Percentiles rank a stretch among this genome's conserved stretches.
Conservation (phyloP, 306 rosid species). For the Aeschynomene evenia region DNA sequence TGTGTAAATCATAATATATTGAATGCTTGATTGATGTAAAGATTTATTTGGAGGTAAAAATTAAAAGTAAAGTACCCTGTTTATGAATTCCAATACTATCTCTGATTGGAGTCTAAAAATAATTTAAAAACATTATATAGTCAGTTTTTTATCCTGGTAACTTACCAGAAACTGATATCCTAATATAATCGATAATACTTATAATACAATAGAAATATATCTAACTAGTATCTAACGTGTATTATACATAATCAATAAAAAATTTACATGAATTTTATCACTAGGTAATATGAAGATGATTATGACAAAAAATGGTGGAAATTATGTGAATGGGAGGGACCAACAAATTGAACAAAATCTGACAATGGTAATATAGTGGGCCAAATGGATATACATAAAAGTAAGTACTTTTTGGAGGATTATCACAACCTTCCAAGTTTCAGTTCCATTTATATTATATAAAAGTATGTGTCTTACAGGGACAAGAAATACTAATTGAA, state of each 20-base stretch:
- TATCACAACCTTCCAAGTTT: conserved; percentile 37
- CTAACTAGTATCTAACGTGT: too few relatives aligned
- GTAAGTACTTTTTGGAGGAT: conserved; percentile 9
- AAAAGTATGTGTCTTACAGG: conserved; percentile 14
- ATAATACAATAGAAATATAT: too few relatives aligned
- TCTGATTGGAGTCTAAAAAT: too few relatives aligned
- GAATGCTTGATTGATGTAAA: background rate
- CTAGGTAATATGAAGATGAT: background rate
- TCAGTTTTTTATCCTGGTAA: too few relatives aligned
- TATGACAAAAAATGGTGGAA: background rate
- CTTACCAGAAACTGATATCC: too few relatives aligned
- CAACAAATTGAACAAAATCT: conserved; percentile 43
- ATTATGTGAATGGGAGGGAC: conserved; percentile 33
- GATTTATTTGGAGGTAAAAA: background rate
- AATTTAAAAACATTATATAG: too few relatives aligned
- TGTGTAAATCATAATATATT: background rate
- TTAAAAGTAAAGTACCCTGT: background rate
- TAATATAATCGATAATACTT: too few relatives aligned
- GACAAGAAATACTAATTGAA: conserved; percentile 16
- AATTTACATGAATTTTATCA: background rate
- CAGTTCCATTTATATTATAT: conserved; percentile 26
- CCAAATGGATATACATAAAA: conserved; percentile 27
- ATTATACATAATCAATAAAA: too few relatives aligned
- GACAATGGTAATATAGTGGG: conserved; percentile 35
- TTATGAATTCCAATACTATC: background rate